Conservation (phyloP, 2,329 filamentous ascomycete genomes). For the Fusarium albidum region DNA sequence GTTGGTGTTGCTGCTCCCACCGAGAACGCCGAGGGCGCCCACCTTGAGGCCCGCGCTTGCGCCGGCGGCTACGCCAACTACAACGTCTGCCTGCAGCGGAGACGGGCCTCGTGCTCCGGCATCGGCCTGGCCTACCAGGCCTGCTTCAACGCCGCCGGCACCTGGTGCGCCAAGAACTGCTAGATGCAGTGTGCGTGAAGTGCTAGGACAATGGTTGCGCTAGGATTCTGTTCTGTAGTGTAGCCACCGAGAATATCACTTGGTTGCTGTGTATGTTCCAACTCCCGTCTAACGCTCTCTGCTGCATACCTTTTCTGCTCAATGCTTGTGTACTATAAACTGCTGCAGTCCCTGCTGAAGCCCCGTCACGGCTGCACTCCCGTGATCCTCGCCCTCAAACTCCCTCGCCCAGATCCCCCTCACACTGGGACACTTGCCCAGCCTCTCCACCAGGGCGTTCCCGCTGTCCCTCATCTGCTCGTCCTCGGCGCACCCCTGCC, state of each 20-base stretch:
- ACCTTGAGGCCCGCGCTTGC: conserved; percentile 2
- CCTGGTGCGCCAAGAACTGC: no score
- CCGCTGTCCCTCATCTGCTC: conserved; percentile 35
- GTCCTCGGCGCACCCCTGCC: conserved; percentile 36
- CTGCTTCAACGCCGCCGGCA: no score
- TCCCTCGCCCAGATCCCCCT: conserved; percentile 34
- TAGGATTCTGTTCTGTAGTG: no score
- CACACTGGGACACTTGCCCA: conserved; percentile 28
- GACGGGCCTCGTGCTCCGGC: no score
- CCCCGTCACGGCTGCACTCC: conserved; percentile 31
- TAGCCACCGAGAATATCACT: no score
- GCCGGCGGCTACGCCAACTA: background rate
- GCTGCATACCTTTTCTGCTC: no score
- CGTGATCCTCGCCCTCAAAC: conserved; percentile 41
- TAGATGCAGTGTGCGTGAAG: no score
- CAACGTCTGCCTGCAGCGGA: no score
- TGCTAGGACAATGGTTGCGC: no score
- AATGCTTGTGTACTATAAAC: conserved; percentile 30
- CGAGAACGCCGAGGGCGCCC: background rate
- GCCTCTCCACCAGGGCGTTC: conserved; percentile 24
- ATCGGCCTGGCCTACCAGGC: no score
- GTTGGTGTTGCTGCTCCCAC: background rate
- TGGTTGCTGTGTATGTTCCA: no score
- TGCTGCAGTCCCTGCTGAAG: conserved; percentile 36
- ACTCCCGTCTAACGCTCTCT: no score